Evolutionary conservation across 2,329 filamentous ascomycete genomes (phyloP).

Genomic region (Penicillium psychrosexuale): DNA sequence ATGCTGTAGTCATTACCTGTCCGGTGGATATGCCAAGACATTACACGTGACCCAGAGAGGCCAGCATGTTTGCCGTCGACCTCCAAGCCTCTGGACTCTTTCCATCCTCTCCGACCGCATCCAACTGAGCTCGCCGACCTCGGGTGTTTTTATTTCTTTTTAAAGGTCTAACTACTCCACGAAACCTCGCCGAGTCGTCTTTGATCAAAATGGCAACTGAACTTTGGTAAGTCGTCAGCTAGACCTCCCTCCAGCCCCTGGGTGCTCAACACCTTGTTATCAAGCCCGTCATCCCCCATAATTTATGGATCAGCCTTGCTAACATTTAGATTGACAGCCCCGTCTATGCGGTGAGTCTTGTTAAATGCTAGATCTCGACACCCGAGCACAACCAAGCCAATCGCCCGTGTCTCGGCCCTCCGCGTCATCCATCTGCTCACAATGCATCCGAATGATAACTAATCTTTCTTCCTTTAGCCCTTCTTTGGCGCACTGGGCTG

Average conservation of each 20-base stretch:
- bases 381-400: slow-evolving; percentile 13
- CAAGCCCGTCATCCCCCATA: neutral
- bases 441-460: slow-evolving; percentile 7
- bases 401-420: slow-evolving; percentile 10
- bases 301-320: slow-evolving; percentile 17
- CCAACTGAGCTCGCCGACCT: slow-evolving; percentile 22
- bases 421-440: slow-evolving; percentile 1
- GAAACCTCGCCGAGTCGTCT: slow-evolving; percentile 17
- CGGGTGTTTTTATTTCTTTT: slow-evolving; percentile 14
- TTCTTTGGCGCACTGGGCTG: slow-evolving; percentile 99
- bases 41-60: slow-evolving; percentile 32
- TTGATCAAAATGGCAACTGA: slow-evolving; percentile 68
- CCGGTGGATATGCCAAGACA: slow-evolving; percentile 25
- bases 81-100: slow-evolving; percentile 28
- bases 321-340: slow-evolving; percentile 59
- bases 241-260: slow-evolving; percentile 29
- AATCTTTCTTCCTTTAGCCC: slow-evolving; percentile 51
- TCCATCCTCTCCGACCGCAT: slow-evolving; percentile 27
- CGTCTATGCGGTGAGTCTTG: slow-evolving; percentile 91
- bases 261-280: slow-evolving; percentile 24
- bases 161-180: slow-evolving; percentile 15
- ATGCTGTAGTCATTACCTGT: neutral
- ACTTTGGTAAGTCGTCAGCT: slow-evolving; percentile 68
- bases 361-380: slow-evolving; percentile 12
- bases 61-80: slow-evolving; percentile 38